Base-by-base conservation (phyloP, 2,329 filamentous ascomycete genomes). In the Clonostachys rhizophaga region DNA sequence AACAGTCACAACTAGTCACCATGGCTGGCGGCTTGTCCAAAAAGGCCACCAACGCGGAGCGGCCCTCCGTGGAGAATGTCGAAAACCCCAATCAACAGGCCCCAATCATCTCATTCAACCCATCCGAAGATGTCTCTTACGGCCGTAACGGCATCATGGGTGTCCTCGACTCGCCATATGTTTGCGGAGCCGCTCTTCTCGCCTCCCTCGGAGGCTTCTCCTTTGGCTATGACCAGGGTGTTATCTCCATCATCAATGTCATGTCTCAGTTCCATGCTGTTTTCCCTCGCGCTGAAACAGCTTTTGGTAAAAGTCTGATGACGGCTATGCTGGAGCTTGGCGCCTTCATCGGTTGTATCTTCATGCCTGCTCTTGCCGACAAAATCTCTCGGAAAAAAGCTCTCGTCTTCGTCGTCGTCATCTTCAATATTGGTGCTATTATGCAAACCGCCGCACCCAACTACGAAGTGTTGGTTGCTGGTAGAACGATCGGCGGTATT, bases 391-490 rank as follows among this genome's bases (percentile, higher is more conserved):
- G 72, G 1, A 74, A 73, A 52, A 67, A 66, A 56, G 66, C 68
- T 0, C 54, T 74, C 13, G 60, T 61, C 3, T 56, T 70, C 2
- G 68, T 63, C 5, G 62, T 65, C 5, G 52, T 57, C 30, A 58
- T 71, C 39, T 75, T 71, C 54, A 57, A 58, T 24, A 51, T 75
- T 5, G 73, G 74, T 2, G 68, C 71, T 3, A 63, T 68, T 7
- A 63, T 77, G 12, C 61, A 64, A 52, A 62, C 61, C 2, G 54
- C 58, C 3, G 52, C 61, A 0, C 43, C 34, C 1, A 52, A 46
- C n/a, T 64, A 64, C 33, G 61, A 44, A 2, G 47, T 54, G 2
- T 44, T 64, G 5, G 61, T 64, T 0, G 54, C 52, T 7, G 60
- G 60, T 4, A 47, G 61, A 10, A 52, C 58, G 5, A 60, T 63